Evolutionary conservation across 345 rosid genomes (phyloP).

Genomic region (Bruguiera gymnorhiza): DNA sequence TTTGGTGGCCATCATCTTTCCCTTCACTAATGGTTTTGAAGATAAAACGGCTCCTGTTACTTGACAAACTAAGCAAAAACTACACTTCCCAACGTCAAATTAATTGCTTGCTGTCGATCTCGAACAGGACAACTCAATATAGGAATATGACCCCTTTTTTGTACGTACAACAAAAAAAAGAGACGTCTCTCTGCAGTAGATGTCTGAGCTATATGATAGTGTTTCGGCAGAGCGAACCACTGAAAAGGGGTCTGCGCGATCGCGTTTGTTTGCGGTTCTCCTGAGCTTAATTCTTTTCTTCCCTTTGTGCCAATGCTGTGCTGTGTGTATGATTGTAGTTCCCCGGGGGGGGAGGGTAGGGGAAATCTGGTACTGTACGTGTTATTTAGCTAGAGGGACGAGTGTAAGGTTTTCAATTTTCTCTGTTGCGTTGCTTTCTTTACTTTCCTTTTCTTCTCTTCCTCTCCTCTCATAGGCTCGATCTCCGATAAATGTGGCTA

Average conservation of each 20-base stretch:
- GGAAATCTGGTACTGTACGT: conserved; percentile 10
- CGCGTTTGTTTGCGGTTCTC: conserved; percentile 13
- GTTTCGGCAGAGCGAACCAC: not conserved
- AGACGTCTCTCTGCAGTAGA: not conserved
- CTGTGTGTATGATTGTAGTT: too few species aligned
- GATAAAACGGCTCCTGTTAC: too few species aligned
- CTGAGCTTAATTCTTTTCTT: conserved; percentile 2
- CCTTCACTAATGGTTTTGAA: too few species aligned
- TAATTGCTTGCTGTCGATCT: not conserved
- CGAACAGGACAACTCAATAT: conserved; percentile 15
- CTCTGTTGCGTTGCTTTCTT: conserved; percentile 33
- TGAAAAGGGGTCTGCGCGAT: conserved; percentile 1
- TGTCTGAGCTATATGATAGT: not conserved
- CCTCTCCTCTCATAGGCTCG: conserved; percentile 28
- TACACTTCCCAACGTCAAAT: conserved; percentile 3
- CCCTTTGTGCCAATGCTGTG: not conserved
- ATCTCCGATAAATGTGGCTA: conserved; percentile 24
- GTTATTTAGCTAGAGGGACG: not conserved
- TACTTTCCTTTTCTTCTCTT: conserved; percentile 2
- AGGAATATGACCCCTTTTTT: conserved; percentile 2
- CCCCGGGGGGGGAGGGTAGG: not conserved
- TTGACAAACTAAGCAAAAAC: not conserved
- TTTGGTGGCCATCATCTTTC: too few species aligned
- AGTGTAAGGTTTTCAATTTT: conserved; percentile 10
- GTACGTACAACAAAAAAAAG: conserved; percentile 9